Evolutionary conservation across 1,284 basidiomycete species (phyloP).

Genomic region (Cutaneotrichosporon arboriforme): DNA sequence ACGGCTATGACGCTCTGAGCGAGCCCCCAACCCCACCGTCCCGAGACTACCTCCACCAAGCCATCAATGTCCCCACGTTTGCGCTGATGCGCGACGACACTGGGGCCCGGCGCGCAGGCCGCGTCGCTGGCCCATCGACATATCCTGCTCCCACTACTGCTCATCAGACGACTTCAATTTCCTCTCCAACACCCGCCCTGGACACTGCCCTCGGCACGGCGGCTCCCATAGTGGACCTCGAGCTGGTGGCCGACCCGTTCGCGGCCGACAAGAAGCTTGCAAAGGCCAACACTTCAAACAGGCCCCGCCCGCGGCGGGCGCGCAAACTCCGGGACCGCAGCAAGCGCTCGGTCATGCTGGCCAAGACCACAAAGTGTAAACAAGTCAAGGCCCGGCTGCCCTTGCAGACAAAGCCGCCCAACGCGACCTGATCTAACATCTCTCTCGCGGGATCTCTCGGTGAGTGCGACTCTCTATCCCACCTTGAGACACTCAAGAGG

Average conservation of each 20-base stretch:
- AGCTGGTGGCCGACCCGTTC: background rate
- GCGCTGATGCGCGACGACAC: constrained; percentile 2
- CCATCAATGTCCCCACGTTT: constrained; percentile 9
- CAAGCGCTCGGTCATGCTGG: too few relatives aligned
- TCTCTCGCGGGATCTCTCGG: too few relatives aligned
- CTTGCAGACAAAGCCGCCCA: constrained; percentile 3
- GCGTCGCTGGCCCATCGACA: too few relatives aligned
- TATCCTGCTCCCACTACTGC: too few relatives aligned
- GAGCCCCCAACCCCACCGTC: background rate
- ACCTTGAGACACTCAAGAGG: too few relatives aligned
- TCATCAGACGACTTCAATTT: background rate
- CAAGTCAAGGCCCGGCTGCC: background rate
- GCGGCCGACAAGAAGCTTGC: too few relatives aligned
- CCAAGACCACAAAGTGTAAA: too few relatives aligned
- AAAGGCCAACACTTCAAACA: too few relatives aligned
- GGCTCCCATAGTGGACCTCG: background rate
- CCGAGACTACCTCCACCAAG: background rate
- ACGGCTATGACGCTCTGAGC: background rate
- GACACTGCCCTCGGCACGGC: background rate
- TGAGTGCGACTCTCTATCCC: too few relatives aligned
- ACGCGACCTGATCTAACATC: background rate
- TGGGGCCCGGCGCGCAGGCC: too few relatives aligned
- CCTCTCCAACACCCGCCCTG: background rate
- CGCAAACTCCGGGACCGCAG: too few relatives aligned
- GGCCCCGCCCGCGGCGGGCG: too few relatives aligned